Evolutionary conservation across 2,329 filamentous ascomycete species (phyloP).

Genomic region (Talaromyces sp.): DNA sequence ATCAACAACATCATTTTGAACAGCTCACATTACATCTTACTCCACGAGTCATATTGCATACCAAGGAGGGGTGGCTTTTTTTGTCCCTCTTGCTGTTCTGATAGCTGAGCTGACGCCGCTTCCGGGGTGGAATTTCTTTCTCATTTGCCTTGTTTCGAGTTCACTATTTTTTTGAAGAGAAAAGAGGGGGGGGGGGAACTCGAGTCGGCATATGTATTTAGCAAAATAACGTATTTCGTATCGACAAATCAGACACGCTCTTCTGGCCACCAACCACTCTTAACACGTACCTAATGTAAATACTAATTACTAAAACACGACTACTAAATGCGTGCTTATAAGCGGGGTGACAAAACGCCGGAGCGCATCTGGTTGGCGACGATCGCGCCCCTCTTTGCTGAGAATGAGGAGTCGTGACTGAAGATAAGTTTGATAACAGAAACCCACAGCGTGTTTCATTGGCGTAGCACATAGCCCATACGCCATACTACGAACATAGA

Average conservation of each 20-base stretch:
- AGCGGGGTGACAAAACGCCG: background rate
- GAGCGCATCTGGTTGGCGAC: background rate
- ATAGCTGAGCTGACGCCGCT: background rate
- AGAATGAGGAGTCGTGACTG: no score
- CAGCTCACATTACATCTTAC: background rate
- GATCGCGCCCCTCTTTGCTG: background rate
- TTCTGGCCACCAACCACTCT: background rate
- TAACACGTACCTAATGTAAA: background rate
- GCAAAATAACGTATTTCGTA: background rate
- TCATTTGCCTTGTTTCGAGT: background rate
- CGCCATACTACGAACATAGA: no score
- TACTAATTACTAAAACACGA: no score
- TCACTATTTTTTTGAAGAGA: background rate
- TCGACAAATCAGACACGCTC: background rate
- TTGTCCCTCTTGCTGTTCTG: background rate
- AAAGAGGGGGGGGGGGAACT: background rate
- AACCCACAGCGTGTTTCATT: background rate
- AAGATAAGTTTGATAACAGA: background rate
- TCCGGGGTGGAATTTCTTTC: background rate
- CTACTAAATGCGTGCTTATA: background rate
- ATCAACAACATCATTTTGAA: conserved; percentile 1
- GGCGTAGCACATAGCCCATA: no score
- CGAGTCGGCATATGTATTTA: background rate
- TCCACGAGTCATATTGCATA: background rate
- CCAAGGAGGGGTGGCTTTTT: background rate